A percentile compares a stretch with the other conserved stretches of the same genome.
phyloP scores from a whole-genome alignment of 192 early-diverging fungal genomes.

The Funneliformis mosseae region DNA sequence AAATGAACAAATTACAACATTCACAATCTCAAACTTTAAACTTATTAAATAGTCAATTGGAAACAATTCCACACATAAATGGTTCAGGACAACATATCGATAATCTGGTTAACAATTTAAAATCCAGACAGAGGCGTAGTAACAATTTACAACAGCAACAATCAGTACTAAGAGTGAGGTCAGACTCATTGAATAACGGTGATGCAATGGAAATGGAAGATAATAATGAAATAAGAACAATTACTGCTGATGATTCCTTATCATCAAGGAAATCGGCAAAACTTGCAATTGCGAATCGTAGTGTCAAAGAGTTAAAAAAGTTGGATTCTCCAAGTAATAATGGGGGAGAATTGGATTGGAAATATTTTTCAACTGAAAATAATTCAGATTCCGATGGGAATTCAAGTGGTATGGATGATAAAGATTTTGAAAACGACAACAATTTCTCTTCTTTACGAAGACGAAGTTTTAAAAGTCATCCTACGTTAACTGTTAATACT shows the following conservation, averaged over 20 bases:
- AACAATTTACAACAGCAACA: conserved; percentile 15
- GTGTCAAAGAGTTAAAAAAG: neutral
- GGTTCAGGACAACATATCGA: conserved; percentile 20
- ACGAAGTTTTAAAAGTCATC: neutral
- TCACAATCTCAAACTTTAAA: conserved; percentile 32
- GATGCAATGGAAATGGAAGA: conserved; percentile 11
- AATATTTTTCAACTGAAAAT: conserved; percentile 34
- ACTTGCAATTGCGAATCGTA: neutral
- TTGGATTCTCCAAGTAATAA: neutral
- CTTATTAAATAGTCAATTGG: conserved; percentile 26
- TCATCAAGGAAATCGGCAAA: neutral
- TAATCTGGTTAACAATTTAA: conserved; percentile 31
- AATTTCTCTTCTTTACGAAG: neutral
- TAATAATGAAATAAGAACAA: conserved; percentile 14
- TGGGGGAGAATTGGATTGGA: conserved; percentile 31
- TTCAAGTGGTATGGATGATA: conserved; percentile 10
- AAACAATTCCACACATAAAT: conserved; percentile 23
- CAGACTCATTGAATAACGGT: neutral
- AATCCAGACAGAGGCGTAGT: conserved; percentile 2
- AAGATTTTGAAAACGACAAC: conserved; percentile 9
- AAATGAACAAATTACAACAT: conserved; percentile 31
- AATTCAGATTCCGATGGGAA: conserved; percentile 31
- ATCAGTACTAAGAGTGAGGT: neutral
- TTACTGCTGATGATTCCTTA: neutral
- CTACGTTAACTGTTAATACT: conserved; percentile 14